These are phyloP conservation scores for Ceratopteris richardii DNA, from an alignment of 75 land plant species.

Conservation along the genomic window DNA sequence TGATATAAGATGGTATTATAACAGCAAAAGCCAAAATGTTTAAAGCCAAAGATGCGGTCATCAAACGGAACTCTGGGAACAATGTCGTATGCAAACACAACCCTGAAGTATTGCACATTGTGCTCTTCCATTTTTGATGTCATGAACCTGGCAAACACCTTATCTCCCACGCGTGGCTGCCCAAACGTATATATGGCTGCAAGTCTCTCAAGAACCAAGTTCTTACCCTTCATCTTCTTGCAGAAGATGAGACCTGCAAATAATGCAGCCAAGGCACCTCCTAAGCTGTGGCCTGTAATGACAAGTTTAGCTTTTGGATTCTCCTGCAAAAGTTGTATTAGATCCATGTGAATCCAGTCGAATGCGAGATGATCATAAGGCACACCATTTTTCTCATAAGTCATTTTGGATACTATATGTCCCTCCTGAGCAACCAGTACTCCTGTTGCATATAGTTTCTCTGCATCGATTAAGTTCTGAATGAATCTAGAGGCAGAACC, in stretches of 20 bases:
- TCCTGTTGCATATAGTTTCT: not conserved
- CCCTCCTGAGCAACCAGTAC: not conserved
- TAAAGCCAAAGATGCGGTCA: slow-evolving; percentile 37
- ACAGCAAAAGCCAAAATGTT: slow-evolving; percentile 13
- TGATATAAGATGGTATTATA: not conserved
- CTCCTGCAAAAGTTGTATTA: slow-evolving; percentile 14
- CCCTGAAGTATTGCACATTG: slow-evolving; percentile 29
- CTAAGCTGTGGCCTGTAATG: slow-evolving; percentile 64
- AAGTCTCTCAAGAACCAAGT: slow-evolving; percentile 28
- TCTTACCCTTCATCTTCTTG: slow-evolving; percentile 8
- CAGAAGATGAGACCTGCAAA: slow-evolving; percentile 37
- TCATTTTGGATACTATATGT: not conserved
- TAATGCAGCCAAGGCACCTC: slow-evolving; percentile 57
- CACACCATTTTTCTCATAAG: not conserved
- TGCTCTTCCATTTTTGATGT: not conserved
- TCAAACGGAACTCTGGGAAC: slow-evolving; percentile 66
- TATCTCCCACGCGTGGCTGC: slow-evolving; percentile 67
- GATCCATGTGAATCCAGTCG: slow-evolving; percentile 27
- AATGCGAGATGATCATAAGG: slow-evolving; percentile 16
- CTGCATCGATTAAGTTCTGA: not conserved
- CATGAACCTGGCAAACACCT: slow-evolving; percentile 31
- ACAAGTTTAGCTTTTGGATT: slow-evolving; percentile 36
- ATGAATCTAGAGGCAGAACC: not conserved
- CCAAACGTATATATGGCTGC: slow-evolving; percentile 58
- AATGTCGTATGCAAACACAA: slow-evolving; percentile 56